Evolutionary conservation across 768 basidiomycete genomes (phyloP), one percentile per base, ranked within the genome.

Genomic region (Antrodiella citrinella): DNA sequence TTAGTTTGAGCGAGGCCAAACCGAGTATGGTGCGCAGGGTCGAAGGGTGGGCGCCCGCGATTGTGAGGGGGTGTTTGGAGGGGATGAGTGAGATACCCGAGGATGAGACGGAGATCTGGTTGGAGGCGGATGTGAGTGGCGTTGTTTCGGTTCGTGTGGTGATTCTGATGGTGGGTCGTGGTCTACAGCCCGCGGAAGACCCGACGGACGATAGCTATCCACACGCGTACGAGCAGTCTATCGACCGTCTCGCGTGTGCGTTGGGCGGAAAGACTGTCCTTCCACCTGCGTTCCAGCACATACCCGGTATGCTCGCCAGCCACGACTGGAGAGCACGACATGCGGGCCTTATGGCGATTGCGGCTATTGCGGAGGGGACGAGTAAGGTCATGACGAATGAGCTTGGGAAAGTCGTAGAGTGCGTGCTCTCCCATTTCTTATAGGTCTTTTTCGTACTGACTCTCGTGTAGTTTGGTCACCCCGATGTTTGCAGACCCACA

Each of bases 321-420:
- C 84, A 82, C 52, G 87, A 92, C 65, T 95, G 92, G 92, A 74
- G 87, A 47, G 75, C 81, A 22, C 73, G 91, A 23, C 90, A 94
- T 58, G 90, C 89, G 0, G 91, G 86, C 10, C 68, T 94, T 21
- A 88, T 91, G 79, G 88, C 89, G 0, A 85, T 95, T 50, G 88
- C 88, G 0, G 78, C 84, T 0, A 84, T 93, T 46, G 89, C 81
- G 0, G 91, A 93, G 65, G 91, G 91, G 1, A 89, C 87, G 0
- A 80, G 77, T 30, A 84, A 82, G 70, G 80, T 86, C 11, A 85
- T 93, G 82, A 77, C 82, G 59, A 82, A 86, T 49, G 86, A 91
- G 58, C 73, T 93, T 4, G 81, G 81, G 7, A 88, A 88, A 63
- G 80, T 94, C 42, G 78, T 93, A 35, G 82, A 82, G 90, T 92